Base-by-base conservation (phyloP, 345 rosid genomes). In the Conringia planisiliqua region DNA sequence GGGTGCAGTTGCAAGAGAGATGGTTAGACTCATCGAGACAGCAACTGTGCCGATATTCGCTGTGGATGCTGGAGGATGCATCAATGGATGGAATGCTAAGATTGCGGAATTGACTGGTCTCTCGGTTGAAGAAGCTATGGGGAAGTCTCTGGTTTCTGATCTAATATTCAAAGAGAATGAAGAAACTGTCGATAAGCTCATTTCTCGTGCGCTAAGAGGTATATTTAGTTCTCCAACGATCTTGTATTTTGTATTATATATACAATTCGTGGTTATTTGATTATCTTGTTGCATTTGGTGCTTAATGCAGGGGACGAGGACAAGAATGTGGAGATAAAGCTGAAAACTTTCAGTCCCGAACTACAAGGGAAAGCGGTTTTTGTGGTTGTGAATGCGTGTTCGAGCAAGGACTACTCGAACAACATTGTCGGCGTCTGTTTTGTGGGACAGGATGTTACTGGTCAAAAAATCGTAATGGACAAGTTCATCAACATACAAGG, bases 21-120 rank as follows among this genome's bases (percentile, higher is more conserved):
- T 96, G 98, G 99, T 96, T 71, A 91, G 98, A 78, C 81, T 96
- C 70, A 96, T 96, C 48, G 98, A 96, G 79, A 92, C 98, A 6
- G 98, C 99, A 24, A 89, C 98, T 43, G 98, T 90, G 73, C 99
- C 98, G 29, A 92, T 96, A 83, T 96, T 96, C n/a, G 97, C 97
- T 20, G 95, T 92, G 18, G 99, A 92, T 70, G 85, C 77, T 47
- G 82, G 88, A 64, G 96, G 98, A n/a, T 33, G 80, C 68, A 82
- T 96, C 68, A 96, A 92, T 80, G 96, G 99, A 32, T 96, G 98
- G 99, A 96, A 96, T 69, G 97, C 88, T 13, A 96, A 92, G 84
- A 90, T 85, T 39, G 94, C 97, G 4, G 98, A 92, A 70, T 76
- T 96, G 79, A 90, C 98, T 0, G 95, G 97, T 63, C 89, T 96